Percentiles rank a stretch among this genome's conserved stretches.
Evolutionary conservation across 106 monocot genomes (phyloP).

Genomic region (Acorus gramineus): DNA sequence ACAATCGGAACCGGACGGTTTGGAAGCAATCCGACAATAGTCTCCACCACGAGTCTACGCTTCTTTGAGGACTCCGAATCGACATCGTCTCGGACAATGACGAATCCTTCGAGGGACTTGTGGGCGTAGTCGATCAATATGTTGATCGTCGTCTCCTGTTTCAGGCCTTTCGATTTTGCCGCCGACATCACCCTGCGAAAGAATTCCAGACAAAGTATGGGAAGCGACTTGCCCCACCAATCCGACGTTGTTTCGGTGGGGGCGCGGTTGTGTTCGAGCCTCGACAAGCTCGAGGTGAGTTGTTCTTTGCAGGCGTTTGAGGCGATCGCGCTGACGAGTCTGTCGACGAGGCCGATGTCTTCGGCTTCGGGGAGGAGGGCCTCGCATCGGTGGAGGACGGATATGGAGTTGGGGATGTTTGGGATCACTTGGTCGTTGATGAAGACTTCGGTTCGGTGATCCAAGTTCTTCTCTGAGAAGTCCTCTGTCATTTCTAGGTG

Average conservation of each 20-base stretch:
- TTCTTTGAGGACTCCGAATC: conserved; percentile 35
- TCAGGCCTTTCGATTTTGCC: conserved; percentile 68
- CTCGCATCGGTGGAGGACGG: conserved; percentile 63
- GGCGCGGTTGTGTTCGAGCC: conserved; percentile 42
- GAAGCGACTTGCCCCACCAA: conserved; percentile 59
- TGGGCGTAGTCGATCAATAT: conserved; percentile 72
- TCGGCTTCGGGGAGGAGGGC: conserved; percentile 52
- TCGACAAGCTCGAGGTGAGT: conserved; percentile 50
- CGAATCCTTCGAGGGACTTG: conserved; percentile 31
- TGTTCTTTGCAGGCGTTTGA: conserved; percentile 73
- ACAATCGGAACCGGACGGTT: conserved; percentile 50
- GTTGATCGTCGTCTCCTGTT: conserved; percentile 55
- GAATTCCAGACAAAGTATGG: conserved; percentile 52
- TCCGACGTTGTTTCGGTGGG: conserved; percentile 23
- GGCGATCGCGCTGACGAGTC: conserved; percentile 37
- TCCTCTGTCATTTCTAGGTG: conserved; percentile 84
- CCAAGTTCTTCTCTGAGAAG: conserved; percentile 59
- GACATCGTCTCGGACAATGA: conserved; percentile 11
- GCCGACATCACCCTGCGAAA: conserved; percentile 62
- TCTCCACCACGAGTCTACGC: conserved; percentile 37
- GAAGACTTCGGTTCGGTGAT: conserved; percentile 36
- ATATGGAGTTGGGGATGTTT: conserved; percentile 41
- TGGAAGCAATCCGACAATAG: conserved; percentile 64
- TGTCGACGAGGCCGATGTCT: conserved; percentile 48
- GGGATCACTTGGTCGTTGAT: conserved; percentile 51